phyloP scores from a whole-genome alignment of 257 asterid genomes.

The Apocynum venetum region DNA sequence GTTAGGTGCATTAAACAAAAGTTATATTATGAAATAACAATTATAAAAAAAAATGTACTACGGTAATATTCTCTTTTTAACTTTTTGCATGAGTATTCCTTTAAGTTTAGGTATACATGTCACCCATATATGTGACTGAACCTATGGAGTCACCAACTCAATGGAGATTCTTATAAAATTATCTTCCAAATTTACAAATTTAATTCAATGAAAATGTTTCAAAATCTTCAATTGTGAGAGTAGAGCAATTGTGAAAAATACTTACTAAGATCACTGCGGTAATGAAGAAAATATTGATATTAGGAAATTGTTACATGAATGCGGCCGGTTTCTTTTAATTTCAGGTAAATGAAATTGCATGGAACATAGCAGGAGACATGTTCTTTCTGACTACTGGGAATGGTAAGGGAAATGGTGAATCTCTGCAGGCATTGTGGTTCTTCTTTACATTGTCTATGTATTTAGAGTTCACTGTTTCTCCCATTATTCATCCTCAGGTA shows the following conservation, averaged over 20 bases:
- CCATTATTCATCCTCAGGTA: slow-evolving; percentile 42
- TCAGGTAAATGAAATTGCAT: slow-evolving; percentile 90
- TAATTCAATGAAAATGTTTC: neutral
- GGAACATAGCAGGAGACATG: slow-evolving; percentile 72
- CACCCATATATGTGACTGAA: neutral
- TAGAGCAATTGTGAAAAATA: neutral
- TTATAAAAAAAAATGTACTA: no score
- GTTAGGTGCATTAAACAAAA: neutral
- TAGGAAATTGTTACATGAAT: neutral
- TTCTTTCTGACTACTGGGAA: slow-evolving; percentile 95
- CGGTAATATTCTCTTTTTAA: neutral
- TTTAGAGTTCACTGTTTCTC: neutral
- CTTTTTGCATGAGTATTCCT: neutral
- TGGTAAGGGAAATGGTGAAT: slow-evolving; percentile 50
- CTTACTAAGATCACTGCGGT: neutral
- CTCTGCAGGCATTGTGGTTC: neutral
- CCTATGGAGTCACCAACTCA: neutral
- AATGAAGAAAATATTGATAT: neutral
- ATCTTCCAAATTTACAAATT: neutral
- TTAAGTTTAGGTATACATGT: neutral
- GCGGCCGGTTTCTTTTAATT: slow-evolving; percentile 2
- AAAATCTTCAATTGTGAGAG: neutral
- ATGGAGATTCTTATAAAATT: neutral
- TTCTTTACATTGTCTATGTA: neutral
- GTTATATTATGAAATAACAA: neutral